These are phyloP conservation scores for Peniophora sp. DNA, from an alignment of 1,284 basidiomycete genomes.

Conservation along the genomic window DNA sequence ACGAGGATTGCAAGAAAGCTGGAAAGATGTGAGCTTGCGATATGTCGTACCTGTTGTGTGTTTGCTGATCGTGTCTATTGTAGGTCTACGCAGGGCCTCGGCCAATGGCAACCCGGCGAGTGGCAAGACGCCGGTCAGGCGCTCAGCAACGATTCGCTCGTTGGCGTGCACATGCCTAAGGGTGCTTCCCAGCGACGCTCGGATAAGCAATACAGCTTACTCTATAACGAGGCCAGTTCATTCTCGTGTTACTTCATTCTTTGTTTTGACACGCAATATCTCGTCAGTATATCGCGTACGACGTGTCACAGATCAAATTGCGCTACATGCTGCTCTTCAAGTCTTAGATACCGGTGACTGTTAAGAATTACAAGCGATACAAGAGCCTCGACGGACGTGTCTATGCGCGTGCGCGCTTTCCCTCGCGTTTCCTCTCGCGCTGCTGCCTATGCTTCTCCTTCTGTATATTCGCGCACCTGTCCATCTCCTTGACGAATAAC, in stretches of 20 bases:
- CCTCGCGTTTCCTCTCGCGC: no score
- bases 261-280: not conserved
- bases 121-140: slow-evolving; percentile 57
- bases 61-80: slow-evolving; percentile 1
- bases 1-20: slow-evolving; percentile 35
- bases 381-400: no score
- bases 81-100: slow-evolving; percentile 49
- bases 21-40: slow-evolving; percentile 26
- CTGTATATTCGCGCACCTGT: no score
- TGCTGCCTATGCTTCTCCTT: no score
- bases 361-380: no score
- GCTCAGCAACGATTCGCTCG: slow-evolving; percentile 38
- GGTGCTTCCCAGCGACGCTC: slow-evolving; percentile 32
- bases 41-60: no score
- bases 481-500: no score
- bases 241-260: not conserved
- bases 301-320: slow-evolving; percentile 31
- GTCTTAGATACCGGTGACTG: no score
- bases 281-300: slow-evolving; percentile 33
- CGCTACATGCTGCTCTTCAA: slow-evolving; percentile 36
- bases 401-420: no score
- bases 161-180: slow-evolving; percentile 52
- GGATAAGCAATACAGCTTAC: slow-evolving; percentile 21
- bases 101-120: slow-evolving; percentile 38
- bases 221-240: slow-evolving; percentile 45